Evolutionary conservation across 2,329 filamentous ascomycete genomes (phyloP).

Genomic region (Xenoacremonium recifei): DNA sequence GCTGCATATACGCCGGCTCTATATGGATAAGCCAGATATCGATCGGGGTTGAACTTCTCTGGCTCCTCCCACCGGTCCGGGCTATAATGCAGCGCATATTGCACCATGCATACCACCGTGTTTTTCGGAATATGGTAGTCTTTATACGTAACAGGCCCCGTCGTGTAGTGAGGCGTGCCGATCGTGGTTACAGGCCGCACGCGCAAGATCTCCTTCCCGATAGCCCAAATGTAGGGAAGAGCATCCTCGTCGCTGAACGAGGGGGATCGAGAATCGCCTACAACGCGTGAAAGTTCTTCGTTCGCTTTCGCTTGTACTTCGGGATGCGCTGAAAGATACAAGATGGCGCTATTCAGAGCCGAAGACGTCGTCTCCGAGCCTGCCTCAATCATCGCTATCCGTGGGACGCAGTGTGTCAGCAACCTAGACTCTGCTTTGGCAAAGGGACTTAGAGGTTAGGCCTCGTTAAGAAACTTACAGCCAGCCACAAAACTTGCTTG

Average conservation of each 20-base stretch:
- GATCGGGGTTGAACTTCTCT: slow-evolving; percentile 7
- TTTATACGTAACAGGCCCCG: slow-evolving; percentile 9
- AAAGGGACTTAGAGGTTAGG: too few species aligned
- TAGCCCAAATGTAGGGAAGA: slow-evolving; percentile 52
- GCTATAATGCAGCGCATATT: slow-evolving; percentile 8
- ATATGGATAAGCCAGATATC: slow-evolving; percentile 9
- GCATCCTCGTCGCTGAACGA: slow-evolving; percentile 44
- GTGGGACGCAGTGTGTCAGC: too few species aligned
- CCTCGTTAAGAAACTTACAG: too few species aligned
- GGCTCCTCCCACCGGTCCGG: slow-evolving; percentile 1
- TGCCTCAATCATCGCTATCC: slow-evolving; percentile 13
- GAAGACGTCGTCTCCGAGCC: slow-evolving; percentile 13
- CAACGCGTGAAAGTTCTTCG: slow-evolving; percentile 49
- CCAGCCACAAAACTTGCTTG: slow-evolving; percentile 7
- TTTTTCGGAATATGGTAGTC: slow-evolving; percentile 11
- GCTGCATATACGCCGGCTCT: slow-evolving; percentile 22
- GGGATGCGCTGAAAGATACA: slow-evolving; percentile 7
- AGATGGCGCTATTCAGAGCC: slow-evolving; percentile 8
- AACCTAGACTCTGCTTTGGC: too few species aligned
- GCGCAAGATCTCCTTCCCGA: slow-evolving; percentile 55
- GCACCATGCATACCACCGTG: slow-evolving; percentile 8
- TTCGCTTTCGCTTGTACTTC: slow-evolving; percentile 35
- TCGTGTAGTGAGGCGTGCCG: slow-evolving; percentile 8
- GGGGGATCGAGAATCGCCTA: slow-evolving; percentile 47
- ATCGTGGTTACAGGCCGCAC: slow-evolving; percentile 48